These are phyloP conservation scores for Mycocentrospora acerina DNA, from an alignment of 2,329 filamentous ascomycete genomes.

Conservation along the genomic window DNA sequence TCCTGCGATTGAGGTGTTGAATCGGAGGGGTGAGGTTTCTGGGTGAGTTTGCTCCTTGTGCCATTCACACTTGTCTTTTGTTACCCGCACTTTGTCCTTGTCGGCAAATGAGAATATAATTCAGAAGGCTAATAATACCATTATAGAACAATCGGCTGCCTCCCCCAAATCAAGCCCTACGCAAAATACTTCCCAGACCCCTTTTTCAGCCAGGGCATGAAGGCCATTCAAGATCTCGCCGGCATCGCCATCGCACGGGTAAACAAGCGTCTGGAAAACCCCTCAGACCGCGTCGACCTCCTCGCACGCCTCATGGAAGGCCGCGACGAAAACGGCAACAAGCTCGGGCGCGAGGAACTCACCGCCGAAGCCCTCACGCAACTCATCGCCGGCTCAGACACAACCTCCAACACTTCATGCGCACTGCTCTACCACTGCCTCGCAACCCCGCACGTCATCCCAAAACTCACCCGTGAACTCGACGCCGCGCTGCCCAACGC, in stretches of 20 bases:
- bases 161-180: constrained; percentile 74
- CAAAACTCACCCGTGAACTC: constrained; percentile 73
- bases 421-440: constrained; percentile 78
- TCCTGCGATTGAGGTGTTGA: constrained; percentile 82
- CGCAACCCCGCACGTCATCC: constrained; percentile 67
- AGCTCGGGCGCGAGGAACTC: constrained; percentile 74
- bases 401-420: constrained; percentile 78
- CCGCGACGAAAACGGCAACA: constrained; percentile 75
- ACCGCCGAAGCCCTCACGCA: constrained; percentile 89
- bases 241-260: constrained; percentile 87
- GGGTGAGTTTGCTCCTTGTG: constrained; percentile 46
- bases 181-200: constrained; percentile 78
- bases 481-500: constrained; percentile 65
- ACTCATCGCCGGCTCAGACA: constrained; percentile 78
- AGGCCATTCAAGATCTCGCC: constrained; percentile 76
- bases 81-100: too few relatives aligned
- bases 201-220: constrained; percentile 74
- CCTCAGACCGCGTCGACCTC: constrained; percentile 71
- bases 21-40: constrained; percentile 83
- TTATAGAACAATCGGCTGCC: constrained; percentile 66
- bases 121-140: constrained; percentile 6
- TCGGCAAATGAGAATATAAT: too few relatives aligned
- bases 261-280: constrained; percentile 64
- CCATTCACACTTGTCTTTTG: neutral
- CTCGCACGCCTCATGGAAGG: constrained; percentile 84